phyloP scores from a whole-genome alignment of 1,284 basidiomycete species.

The Ganoderma boninense region DNA sequence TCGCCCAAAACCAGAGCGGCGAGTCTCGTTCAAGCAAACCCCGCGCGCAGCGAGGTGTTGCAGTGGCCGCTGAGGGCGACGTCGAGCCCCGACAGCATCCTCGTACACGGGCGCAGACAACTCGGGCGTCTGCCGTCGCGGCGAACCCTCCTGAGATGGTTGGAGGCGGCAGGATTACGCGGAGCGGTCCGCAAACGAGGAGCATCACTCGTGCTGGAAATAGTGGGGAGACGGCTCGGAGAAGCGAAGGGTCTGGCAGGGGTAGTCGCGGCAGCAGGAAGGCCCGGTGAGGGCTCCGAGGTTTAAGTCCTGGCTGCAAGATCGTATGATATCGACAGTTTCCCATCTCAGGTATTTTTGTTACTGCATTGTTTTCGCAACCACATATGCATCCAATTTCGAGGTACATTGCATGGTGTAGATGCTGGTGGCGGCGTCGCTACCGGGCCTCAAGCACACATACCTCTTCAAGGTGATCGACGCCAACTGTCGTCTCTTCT shows the following conservation, averaged over 20 bases:
- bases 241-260: background rate
- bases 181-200: background rate
- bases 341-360: too few relatives aligned
- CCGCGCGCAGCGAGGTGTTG: too few relatives aligned
- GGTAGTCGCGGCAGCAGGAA: background rate
- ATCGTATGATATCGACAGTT: background rate
- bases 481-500: constrained; percentile 25
- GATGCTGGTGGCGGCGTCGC: too few relatives aligned
- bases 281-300: background rate
- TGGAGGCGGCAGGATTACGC: background rate
- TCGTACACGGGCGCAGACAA: background rate
- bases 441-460: background rate
- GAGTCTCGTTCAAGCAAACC: background rate
- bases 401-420: too few relatives aligned
- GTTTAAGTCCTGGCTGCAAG: background rate
- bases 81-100: background rate
- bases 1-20: too few relatives aligned
- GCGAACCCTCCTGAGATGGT: background rate
- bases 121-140: background rate
- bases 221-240: background rate
- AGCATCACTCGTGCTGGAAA: background rate
- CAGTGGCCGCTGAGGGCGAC: too few relatives aligned
- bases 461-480: constrained; percentile 17
- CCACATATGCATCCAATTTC: too few relatives aligned
- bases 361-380: too few relatives aligned